phyloP scores from a whole-genome alignment of 306 rosid genomes.

The Medicago ruthenica region DNA sequence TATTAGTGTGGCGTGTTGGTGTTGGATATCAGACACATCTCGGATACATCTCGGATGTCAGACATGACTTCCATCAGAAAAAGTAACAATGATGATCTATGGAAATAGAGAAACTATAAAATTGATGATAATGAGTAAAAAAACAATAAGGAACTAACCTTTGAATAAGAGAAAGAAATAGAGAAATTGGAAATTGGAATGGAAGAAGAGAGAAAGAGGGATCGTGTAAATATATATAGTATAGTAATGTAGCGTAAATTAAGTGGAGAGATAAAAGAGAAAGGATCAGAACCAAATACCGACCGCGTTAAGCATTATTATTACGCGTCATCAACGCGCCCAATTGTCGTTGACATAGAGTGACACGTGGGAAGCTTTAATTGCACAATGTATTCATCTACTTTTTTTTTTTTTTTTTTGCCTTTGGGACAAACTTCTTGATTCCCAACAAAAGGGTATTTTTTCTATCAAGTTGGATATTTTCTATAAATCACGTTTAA shows the following conservation, averaged over 20 bases:
- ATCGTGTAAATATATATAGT: constrained; percentile 2
- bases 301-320: constrained; percentile 38
- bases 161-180: neutral
- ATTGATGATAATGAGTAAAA: neutral
- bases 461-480: no score
- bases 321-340: constrained; percentile 42
- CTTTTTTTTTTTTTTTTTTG: neutral
- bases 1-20: no score
- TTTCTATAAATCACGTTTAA: no score
- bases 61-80: no score
- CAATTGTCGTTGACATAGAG: neutral
- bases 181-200: constrained; percentile 11
- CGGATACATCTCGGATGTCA: no score
- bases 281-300: constrained; percentile 6
- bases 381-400: neutral
- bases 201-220: constrained; percentile 1
- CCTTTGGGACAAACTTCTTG: neutral
- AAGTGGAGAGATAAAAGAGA: neutral
- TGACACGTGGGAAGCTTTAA: constrained; percentile 31
- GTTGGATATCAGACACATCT: no score
- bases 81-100: neutral
- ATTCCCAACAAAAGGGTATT: no score
- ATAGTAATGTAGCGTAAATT: neutral
- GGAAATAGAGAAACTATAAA: neutral
- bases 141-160: constrained; percentile 32